A percentile compares a stretch with the other conserved stretches of the same genome.
phyloP scores from a whole-genome alignment of 345 rosid species.

The Gossypium thurberi region DNA sequence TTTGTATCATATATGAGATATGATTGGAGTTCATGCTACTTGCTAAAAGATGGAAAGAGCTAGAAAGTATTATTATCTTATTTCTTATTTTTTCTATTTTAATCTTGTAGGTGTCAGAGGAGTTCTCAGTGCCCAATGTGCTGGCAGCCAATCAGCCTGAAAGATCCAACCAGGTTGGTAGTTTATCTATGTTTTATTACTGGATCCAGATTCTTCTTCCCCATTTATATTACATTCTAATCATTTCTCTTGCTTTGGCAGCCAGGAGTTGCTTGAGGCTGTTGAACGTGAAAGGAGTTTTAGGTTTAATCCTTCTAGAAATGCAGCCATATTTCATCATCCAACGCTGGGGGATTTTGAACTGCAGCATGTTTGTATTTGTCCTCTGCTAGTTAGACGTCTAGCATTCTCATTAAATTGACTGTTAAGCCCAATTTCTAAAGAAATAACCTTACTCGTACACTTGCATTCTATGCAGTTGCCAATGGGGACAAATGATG shows the following conservation, averaged over 20 bases:
- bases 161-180: conserved; percentile 75
- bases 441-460: conserved; percentile 1
- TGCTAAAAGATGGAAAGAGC: neutral
- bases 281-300: conserved; percentile 77
- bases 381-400: conserved; percentile 4
- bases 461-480: conserved; percentile 39
- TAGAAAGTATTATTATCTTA: neutral
- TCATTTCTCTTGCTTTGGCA: conserved; percentile 24
- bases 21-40: neutral
- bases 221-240: neutral
- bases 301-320: conserved; percentile 67
- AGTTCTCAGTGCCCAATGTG: conserved; percentile 99
- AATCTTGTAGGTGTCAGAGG: conserved; percentile 26
- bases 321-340: conserved; percentile 85
- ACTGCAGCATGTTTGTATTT: conserved; percentile 70
- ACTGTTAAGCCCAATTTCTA: neutral
- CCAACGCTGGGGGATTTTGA: conserved; percentile 95
- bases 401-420: neutral
- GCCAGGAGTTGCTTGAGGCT: conserved; percentile 92
- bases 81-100: neutral
- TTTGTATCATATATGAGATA: neutral
- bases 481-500: conserved; percentile 54
- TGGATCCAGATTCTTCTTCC: neutral
- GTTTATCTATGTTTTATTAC: neutral
- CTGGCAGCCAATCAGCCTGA: conserved; percentile 85